Percentiles rank a stretch among this genome's conserved stretches.
These are phyloP conservation scores for Solanum peruvianum DNA, from an alignment of 257 asterid genomes.

Conservation along the genomic window DNA sequence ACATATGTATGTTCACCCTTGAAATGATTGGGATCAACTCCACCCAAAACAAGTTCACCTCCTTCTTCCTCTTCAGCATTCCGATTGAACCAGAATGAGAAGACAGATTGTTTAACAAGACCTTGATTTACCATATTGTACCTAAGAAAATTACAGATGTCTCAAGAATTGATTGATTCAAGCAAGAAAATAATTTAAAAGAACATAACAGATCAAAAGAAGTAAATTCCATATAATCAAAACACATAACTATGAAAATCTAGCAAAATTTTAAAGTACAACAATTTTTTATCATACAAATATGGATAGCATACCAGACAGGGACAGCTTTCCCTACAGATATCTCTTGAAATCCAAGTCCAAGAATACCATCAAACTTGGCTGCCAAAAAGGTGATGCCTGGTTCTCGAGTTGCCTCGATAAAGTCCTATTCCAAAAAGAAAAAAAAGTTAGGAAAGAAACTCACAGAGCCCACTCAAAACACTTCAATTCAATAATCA, in stretches of 20 bases:
- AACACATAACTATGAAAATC: background rate
- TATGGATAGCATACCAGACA: constrained; percentile 44
- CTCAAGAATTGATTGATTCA: background rate
- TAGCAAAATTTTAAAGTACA: background rate
- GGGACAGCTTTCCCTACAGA: constrained; percentile 77
- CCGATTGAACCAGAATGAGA: constrained; percentile 83
- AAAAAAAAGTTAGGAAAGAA: constrained; percentile 1
- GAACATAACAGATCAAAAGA: background rate
- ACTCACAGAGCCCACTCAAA: background rate
- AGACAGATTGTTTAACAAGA: constrained; percentile 55
- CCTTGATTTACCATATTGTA: constrained; percentile 74
- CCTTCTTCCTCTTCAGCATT: constrained; percentile 54
- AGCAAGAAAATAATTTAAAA: background rate
- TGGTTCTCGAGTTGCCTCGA: constrained; percentile 81
- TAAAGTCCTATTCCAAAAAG: constrained; percentile 39
- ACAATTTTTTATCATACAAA: background rate
- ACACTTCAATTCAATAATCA: constrained; percentile 4
- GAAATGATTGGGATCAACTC: constrained; percentile 69
- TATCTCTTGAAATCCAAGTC: constrained; percentile 90
- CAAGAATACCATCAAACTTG: constrained; percentile 90
- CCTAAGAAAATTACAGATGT: constrained; percentile 26
- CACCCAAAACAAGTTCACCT: constrained; percentile 87
- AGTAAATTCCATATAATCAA: background rate
- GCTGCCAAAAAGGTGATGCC: constrained; percentile 80
- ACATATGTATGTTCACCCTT: constrained; percentile 77